These are phyloP conservation scores for Phyllosticta citrichinensis DNA, from an alignment of 2,329 filamentous ascomycete genomes.

Conservation along the genomic window DNA sequence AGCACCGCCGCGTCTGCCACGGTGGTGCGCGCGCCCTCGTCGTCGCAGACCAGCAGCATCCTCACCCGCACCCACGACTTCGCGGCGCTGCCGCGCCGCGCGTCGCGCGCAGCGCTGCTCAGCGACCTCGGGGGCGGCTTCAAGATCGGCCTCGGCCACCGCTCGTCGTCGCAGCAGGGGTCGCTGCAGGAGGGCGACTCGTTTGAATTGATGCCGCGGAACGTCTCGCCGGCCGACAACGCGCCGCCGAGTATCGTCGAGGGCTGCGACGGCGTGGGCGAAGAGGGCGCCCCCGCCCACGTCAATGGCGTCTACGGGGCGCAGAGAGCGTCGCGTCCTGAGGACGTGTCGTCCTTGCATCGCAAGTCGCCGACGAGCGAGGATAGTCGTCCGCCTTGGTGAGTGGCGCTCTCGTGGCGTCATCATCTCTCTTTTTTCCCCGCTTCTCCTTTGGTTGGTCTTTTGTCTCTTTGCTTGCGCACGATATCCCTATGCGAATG, in stretches of 20 bases:
- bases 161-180: conserved; percentile 1
- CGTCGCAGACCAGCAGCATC: conserved; percentile 26
- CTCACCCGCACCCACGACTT: conserved; percentile 31
- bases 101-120: conserved; percentile 22
- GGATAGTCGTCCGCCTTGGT: neutral
- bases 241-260: neutral
- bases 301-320: neutral
- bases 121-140: conserved; percentile 24
- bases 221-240: neutral
- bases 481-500: neutral
- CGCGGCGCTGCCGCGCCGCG: conserved; percentile 19
- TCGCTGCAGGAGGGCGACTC: conserved; percentile 5
- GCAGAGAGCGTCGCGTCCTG: neutral
- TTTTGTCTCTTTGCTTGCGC: neutral
- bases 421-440: neutral
- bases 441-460: neutral
- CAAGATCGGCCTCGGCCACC: conserved; percentile 5
- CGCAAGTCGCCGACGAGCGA: neutral
- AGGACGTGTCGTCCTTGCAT: neutral
- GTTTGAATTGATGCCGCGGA: conserved; percentile 9
- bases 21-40: conserved; percentile 13
- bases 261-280: neutral
- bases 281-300: neutral
- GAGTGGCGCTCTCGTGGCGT: neutral
- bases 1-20: neutral